Base-by-base conservation (phyloP, 2,329 filamentous ascomycete species). In the Xylaria sp. region DNA sequence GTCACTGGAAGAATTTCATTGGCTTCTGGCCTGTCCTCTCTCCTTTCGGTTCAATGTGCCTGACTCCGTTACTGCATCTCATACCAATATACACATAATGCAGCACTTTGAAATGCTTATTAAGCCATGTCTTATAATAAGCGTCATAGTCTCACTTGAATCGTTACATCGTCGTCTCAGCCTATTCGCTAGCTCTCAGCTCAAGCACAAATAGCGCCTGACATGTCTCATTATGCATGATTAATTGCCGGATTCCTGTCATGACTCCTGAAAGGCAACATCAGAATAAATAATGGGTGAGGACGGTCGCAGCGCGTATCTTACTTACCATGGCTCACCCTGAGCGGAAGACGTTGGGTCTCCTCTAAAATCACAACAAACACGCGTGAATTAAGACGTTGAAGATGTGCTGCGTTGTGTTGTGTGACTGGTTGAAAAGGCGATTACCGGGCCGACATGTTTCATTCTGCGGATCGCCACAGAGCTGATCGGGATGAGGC, bases 361-460 rank as follows among this genome's bases (percentile, higher is more conserved):
- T 90, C 86, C 0, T 89, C 89, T 0, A 12, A 2, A 89, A 87
- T 4, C 28, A 28, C 28, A 28, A 28, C 28, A 28, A 28, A 2
- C 2, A 28, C 28, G n/a, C 39, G 56, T 13, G 15, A 33, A 23
- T 23, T 77, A 7, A 8, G 12, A 81, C 28, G 3, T 80, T 80
- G 1, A 92, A 82, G 0, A 88, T 87, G 74, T 91, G 86, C 13
- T 85, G 82, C 88, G 91, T 91, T 0, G 90, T 91, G 65, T 89
- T 85, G 39, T 83, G 80, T 66, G 84, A 88, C 15, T 89, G 87
- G 75, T 92, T 90, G 6, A 83, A 46, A 92, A 83, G 76, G 92
- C 90, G 41, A 92, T 85, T 6, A 92, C 83, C 86, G 92, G 90
- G 1, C 90, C 90, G 0, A 92, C 79, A 2, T 90, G 83, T 74